Base-by-base conservation (phyloP, 208 protist genomes). In the Blechomonas ayalai region DNA sequence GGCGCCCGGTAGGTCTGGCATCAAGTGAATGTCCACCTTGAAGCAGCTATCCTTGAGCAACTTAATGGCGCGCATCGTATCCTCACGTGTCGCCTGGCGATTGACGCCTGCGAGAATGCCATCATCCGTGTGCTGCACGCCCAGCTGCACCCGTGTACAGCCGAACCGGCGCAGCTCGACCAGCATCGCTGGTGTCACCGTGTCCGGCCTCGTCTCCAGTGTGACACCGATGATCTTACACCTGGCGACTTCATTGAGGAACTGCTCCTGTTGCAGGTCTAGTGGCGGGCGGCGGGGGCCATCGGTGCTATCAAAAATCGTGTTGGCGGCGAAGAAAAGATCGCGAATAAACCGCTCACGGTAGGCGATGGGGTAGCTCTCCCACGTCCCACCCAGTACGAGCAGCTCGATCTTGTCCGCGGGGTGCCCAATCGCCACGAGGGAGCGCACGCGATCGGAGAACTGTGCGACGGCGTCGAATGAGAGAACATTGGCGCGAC, bases 331-430 rank as follows among this genome's bases (percentile, higher is more conserved):
- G 62, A 90, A 96, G 61, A 92, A 94, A 4, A 96, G 57, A 29
- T 94, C 85, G 16, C 83, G 82, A 34, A 90, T 74, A 34, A 92
- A 92, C 15, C 67, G 44, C 43, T 90, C 71, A 29, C 97, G 67
- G 69, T 99, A 99, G 1, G 75, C 66, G 12, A 65, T 36, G 9
- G 91, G 74, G 19, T 99, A 92, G 51, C 87, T 97, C 79, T 99
- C 97, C 79, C 99, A 99, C 15, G 98, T 99, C 25, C 98, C 98
- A 20, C 98, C 98, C 79, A 99, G 98, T 45, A 99, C 80, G 23
- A 99, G 95, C 33, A 98, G 96, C 71, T 99, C 98, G 9, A 99
- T 95, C 70, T 98, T 96, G 41, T 94, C 87, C 5, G 71, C 73
- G 0, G 82, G 83, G 48, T 97, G 89, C 9, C 92, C 88, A 59